phyloP scores from a whole-genome alignment of 192 early-diverging fungal species.

The Chytriomyces hyalinus region DNA sequence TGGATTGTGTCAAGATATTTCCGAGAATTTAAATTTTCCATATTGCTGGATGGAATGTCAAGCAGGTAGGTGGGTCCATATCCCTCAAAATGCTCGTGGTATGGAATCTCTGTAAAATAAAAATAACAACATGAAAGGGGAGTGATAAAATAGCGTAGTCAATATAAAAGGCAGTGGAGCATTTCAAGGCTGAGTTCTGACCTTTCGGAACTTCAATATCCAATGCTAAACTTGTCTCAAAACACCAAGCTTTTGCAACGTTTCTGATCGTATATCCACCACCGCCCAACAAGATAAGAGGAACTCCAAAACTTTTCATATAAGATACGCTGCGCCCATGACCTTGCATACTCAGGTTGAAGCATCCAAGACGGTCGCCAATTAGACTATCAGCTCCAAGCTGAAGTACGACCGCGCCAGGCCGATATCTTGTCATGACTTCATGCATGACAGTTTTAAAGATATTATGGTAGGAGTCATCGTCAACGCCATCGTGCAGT shows the following conservation, averaged over 20 bases:
- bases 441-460: conserved; percentile 78
- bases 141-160: background rate
- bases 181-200: conserved; percentile 16
- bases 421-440: conserved; percentile 93
- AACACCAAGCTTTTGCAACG: conserved; percentile 93
- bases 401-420: conserved; percentile 94
- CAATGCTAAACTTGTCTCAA: conserved; percentile 85
- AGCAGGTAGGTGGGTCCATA: conserved; percentile 62
- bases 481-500: conserved; percentile 71
- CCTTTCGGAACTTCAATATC: conserved; percentile 72
- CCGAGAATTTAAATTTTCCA: conserved; percentile 91
- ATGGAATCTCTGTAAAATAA: conserved; percentile 57
- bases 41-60: conserved; percentile 75
- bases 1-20: conserved; percentile 82
- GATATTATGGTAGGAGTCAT: conserved; percentile 76
- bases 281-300: conserved; percentile 90
- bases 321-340: conserved; percentile 94
- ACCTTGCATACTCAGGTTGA: conserved; percentile 90
- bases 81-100: conserved; percentile 67
- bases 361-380: conserved; percentile 92
- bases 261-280: conserved; percentile 93
- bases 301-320: conserved; percentile 90
- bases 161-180: background rate
- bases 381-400: conserved; percentile 96
- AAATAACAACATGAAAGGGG: conserved; percentile 15